Percentiles rank a stretch among this genome's conserved stretches.
phyloP scores from a whole-genome alignment of 139 green algal genomes.

The Chlamydomonas applanata region DNA sequence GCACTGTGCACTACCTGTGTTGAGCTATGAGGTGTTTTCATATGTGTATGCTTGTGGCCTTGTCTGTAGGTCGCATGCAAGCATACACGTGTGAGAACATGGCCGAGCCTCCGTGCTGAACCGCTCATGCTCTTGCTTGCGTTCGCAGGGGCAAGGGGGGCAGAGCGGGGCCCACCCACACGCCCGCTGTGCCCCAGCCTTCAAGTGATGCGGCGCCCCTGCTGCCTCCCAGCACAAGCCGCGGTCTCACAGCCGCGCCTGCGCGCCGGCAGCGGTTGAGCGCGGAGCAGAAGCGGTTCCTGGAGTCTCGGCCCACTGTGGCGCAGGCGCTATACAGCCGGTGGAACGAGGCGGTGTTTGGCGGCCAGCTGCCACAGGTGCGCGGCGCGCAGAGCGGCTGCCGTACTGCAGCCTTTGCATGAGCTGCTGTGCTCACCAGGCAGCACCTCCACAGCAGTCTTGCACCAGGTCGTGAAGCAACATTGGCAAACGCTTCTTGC shows the following conservation, averaged over 20 bases:
- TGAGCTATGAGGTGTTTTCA: background rate
- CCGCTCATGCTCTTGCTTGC: too few relatives aligned
- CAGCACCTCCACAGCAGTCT: too few relatives aligned
- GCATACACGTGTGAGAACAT: background rate
- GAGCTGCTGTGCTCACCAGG: too few relatives aligned
- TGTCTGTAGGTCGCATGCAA: background rate
- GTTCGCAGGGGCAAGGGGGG: too few relatives aligned
- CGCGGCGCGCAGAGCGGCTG: too few relatives aligned
- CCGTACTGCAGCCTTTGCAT: too few relatives aligned
- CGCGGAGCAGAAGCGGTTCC: background rate
- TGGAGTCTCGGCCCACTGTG: background rate
- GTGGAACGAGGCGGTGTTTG: constrained; percentile 58
- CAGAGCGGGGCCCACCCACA: too few relatives aligned
- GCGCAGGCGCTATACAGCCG: constrained; percentile 24
- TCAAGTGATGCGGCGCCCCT: background rate
- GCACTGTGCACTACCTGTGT: constrained; percentile 28
- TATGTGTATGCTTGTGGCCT: background rate
- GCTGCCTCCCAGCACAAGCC: background rate
- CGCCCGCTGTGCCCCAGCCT: background rate
- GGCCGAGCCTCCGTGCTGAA: too few relatives aligned
- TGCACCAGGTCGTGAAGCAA: too few relatives aligned
- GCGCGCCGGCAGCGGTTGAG: background rate
- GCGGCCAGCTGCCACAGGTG: constrained; percentile 43
- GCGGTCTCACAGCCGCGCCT: background rate
- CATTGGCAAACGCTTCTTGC: too few relatives aligned